Evolutionary conservation across 2,329 filamentous ascomycete genomes (phyloP).

Genomic region (Mycosphaerelloides madeirae): DNA sequence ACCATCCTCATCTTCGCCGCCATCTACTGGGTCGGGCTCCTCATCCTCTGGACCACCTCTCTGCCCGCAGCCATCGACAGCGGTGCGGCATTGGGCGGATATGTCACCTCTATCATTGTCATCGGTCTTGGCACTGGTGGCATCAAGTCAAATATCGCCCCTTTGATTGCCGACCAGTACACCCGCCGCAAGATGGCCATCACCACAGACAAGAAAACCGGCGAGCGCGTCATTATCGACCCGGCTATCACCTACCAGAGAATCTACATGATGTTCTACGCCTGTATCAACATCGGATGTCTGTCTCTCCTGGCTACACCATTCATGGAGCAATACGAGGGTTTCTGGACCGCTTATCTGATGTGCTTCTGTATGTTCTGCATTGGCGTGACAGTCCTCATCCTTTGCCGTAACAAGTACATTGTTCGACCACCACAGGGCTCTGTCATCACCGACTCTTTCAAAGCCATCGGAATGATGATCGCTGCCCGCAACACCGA

Average conservation of each 20-base stretch:
- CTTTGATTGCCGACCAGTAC: slow-evolving; percentile 48
- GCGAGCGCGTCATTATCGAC: slow-evolving; percentile 45
- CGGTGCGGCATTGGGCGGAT: slow-evolving; percentile 58
- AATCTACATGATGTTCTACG: slow-evolving; percentile 62
- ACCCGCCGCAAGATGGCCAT: slow-evolving; percentile 39
- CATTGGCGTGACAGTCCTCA: slow-evolving; percentile 53
- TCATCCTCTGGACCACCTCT: slow-evolving; percentile 61
- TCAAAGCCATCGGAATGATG: slow-evolving; percentile 57
- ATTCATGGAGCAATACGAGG: slow-evolving; percentile 62
- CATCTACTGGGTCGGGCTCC: slow-evolving; percentile 62
- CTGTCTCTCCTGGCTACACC: slow-evolving; percentile 63
- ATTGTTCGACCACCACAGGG: slow-evolving; percentile 53
- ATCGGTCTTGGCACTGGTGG: slow-evolving; percentile 73
- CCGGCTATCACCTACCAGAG: slow-evolving; percentile 45
- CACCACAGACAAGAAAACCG: slow-evolving; percentile 35
- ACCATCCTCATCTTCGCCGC: slow-evolving; percentile 64
- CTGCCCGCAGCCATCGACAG: slow-evolving; percentile 59
- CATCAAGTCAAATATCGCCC: slow-evolving; percentile 72
- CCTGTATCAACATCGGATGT: slow-evolving; percentile 69
- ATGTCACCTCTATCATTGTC: slow-evolving; percentile 60
- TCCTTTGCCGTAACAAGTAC: slow-evolving; percentile 34
- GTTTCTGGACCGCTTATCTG: slow-evolving; percentile 63
- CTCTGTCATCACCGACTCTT: slow-evolving; percentile 61
- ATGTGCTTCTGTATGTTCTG: slow-evolving; percentile 61
- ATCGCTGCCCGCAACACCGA: slow-evolving; percentile 52